Percentiles rank a stretch among this genome's conserved stretches.
These are phyloP conservation scores for Salvia splendens DNA, from an alignment of 257 asterid genomes.

Conservation along the genomic window DNA sequence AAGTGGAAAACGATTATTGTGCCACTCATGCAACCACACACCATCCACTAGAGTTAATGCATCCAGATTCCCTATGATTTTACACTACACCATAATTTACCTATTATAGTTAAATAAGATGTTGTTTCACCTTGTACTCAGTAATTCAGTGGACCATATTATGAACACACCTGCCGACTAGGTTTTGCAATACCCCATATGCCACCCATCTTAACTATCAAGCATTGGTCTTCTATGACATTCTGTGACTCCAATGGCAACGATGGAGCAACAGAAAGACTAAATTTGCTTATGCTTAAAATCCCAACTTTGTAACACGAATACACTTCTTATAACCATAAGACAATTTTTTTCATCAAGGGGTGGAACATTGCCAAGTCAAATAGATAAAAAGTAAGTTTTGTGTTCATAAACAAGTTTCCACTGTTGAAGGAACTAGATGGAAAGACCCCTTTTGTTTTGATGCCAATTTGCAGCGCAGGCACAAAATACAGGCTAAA, in stretches of 20 bases:
- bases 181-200: slow-evolving; percentile 8
- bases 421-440: slow-evolving; percentile 15
- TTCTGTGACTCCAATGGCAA: slow-evolving; percentile 18
- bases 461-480: background rate
- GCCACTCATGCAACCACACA: slow-evolving; percentile 9
- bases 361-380: slow-evolving; percentile 15
- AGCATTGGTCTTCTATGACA: slow-evolving; percentile 9
- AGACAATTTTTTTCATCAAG: slow-evolving; percentile 6
- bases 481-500: background rate
- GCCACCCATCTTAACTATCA: slow-evolving; percentile 27
- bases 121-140: slow-evolving; percentile 1
- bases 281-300: slow-evolving; percentile 1
- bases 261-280: slow-evolving; percentile 11
- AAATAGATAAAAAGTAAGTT: background rate
- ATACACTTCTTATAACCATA: background rate
- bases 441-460: slow-evolving; percentile 9
- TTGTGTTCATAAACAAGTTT: background rate
- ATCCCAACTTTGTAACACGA: slow-evolving; percentile 2
- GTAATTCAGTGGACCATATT: background rate
- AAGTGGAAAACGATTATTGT: slow-evolving; percentile 5
- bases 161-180: background rate
- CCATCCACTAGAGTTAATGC: background rate
- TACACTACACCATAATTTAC: slow-evolving; percentile 10
- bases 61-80: slow-evolving; percentile 11
- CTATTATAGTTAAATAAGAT: slow-evolving; percentile 1